Base-by-base conservation (phyloP, 164 flowering plant species). In the Magnolia changhungtana region DNA sequence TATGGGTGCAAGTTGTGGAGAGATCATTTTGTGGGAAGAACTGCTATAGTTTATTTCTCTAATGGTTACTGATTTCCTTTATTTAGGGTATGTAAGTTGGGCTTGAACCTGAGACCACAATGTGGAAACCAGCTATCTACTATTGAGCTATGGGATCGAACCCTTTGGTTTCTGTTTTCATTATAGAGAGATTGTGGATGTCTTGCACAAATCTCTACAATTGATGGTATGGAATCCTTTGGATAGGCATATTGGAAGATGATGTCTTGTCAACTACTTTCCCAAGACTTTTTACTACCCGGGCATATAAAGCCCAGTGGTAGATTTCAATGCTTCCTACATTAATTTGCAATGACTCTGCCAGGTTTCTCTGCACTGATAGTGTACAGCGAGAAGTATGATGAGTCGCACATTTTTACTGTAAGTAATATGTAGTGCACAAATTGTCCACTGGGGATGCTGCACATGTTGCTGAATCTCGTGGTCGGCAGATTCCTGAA, bases 361-460 rank as follows among this genome's bases (percentile, higher is more conserved):
- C 95, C 96, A 93, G 98, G 98, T 94, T 92, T 94, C 94, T 90
- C 93, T 88, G 91, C 75, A 89, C 90, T 92, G 95, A 81, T 88
- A 94, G 98, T 96, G 98, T 96, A 88, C 98, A 90, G 97, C 77
- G 98, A 96, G 97, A 94, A 96, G 99, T 96, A 93, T 96, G 95
- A 89, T 90, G 93, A 91, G 86, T 91, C 96, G 77, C 58, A 93
- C 95, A 95, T 20, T 51, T 61, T 31, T 27, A 6, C 27, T 49
- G 55, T 50, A 50, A 29, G 55, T 50, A 50, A 29, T 13, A 68
- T 37, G 49, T 18, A 68, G 71, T 68, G 71, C 21, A 68, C 18
- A 51, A 31, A 27, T 68, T n/a, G 11, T 68, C 71, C 4, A 68
- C 45, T 18, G 27, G 31, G 51, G n/a, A 24, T 55, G 18, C 61